Base-by-base conservation (phyloP, 768 basidiomycete species). In the Candolleomyces efflorescens region DNA sequence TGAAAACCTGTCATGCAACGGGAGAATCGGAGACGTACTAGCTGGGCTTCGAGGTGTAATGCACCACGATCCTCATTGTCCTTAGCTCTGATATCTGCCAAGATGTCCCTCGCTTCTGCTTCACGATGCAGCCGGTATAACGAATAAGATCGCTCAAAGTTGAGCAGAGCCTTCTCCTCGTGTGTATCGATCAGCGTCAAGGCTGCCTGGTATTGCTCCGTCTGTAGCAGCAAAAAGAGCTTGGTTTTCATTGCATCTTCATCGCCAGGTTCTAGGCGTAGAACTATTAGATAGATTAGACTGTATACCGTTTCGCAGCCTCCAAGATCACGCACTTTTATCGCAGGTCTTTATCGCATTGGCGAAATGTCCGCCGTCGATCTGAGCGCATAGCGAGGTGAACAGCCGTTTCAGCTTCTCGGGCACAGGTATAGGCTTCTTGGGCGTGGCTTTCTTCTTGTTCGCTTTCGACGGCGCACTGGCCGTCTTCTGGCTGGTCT, bases 321-420 rank as follows among this genome's bases (percentile, higher is more conserved):
- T 32, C 56, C 44, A 52, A 36, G 23, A 18, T 27, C 53, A 77
- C 84, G 58, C 65, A 92, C 94, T 89, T 77, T 92, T 94, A 72
- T 93, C 88, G 76, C 92, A 94, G 61, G 94, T 94, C 80, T 87
- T 92, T 67, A 94, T 80, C 24, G 92, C 93, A 65, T 92, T 93
- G 45, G 74, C 71, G 67, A 92, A 87, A 73, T 94, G 86, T 1
- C 89, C 90, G n/a, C 89, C 92, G 60, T 95, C 92, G 64, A 95
- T 86, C 69, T 96, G 94, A 10, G 90, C 89, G 67, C 84, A 87
- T 3, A 97, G 74, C 39, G 90, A 89, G 50, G 82, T 84, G 72
- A 90, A 94, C 53, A 90, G 75, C 17, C 84, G 80, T 65, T 82
- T 85, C 52, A 78, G 62, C 12, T 70, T 72, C 48, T 80, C 78